A percentile compares a stretch with the other conserved stretches of the same genome.
phyloP scores from a whole-genome alignment of 2,329 filamentous ascomycete genomes.

The Fusarium sp. region DNA sequence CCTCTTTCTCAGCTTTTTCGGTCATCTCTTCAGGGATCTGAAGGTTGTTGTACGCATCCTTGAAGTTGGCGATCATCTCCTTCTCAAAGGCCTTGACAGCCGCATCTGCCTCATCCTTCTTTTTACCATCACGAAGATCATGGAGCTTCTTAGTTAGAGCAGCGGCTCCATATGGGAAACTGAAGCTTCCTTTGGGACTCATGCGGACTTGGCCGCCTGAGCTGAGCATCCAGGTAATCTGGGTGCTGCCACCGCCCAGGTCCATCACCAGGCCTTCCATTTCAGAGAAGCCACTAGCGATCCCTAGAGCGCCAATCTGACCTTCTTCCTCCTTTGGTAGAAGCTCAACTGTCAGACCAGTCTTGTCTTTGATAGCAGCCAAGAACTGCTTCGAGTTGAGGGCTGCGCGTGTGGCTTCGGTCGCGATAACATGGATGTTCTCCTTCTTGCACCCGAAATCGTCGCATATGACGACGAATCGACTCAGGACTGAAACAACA shows the following conservation, averaged over 20 bases:
- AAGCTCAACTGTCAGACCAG: conserved; percentile 71
- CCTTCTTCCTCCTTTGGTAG: conserved; percentile 76
- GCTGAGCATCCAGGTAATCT: conserved; percentile 75
- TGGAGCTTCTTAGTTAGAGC: conserved; percentile 69
- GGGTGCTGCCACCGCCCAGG: conserved; percentile 76
- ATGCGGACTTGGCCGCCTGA: conserved; percentile 62
- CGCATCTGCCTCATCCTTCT: conserved; percentile 55
- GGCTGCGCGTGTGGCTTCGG: conserved; percentile 50
- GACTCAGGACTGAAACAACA: conserved; percentile 45
- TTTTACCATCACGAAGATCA: conserved; percentile 56
- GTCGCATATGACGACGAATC: conserved; percentile 48
- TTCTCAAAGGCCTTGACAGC: conserved; percentile 59
- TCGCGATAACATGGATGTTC: conserved; percentile 50
- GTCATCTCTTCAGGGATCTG: conserved; percentile 65
- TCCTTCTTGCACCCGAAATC: conserved; percentile 46
- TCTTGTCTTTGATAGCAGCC: conserved; percentile 62
- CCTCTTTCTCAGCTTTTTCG: conserved; percentile 56
- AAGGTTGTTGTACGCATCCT: conserved; percentile 63
- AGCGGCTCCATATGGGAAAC: conserved; percentile 77
- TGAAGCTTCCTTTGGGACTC: conserved; percentile 68
- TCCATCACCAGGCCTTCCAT: conserved; percentile 79
- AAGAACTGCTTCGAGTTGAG: conserved; percentile 49
- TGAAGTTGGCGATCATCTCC: conserved; percentile 66
- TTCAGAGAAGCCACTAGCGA: conserved; percentile 71
- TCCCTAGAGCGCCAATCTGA: conserved; percentile 72